Conservation (phyloP, 2,329 filamentous ascomycete genomes). For the Graphiopsis chlorocephala region DNA sequence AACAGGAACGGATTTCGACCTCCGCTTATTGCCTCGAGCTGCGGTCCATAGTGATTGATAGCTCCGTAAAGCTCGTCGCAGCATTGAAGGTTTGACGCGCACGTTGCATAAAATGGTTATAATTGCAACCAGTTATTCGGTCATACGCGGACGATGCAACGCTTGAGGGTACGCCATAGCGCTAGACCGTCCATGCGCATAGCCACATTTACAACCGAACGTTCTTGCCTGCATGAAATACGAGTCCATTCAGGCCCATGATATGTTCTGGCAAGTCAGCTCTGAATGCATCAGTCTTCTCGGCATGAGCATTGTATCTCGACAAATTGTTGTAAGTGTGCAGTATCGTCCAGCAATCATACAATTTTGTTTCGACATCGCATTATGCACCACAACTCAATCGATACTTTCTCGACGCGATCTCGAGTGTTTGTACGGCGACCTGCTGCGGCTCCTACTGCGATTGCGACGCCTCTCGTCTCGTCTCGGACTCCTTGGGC, state of each 20-base stretch:
- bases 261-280: background rate
- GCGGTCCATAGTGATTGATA: background rate
- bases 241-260: background rate
- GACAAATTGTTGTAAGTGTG: background rate
- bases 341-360: background rate
- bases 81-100: too few species aligned
- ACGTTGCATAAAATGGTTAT: too few species aligned
- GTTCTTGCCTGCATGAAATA: background rate
- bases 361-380: background rate
- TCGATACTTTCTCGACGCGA: background rate
- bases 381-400: background rate
- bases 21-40: background rate
- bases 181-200: background rate
- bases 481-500: constrained; percentile 16
- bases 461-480: constrained; percentile 10
- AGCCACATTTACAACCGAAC: background rate
- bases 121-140: background rate
- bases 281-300: background rate
- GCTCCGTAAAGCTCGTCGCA: too few species aligned
- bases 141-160: background rate
- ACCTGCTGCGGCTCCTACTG: constrained; percentile 21
- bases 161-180: background rate
- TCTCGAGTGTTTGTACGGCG: constrained; percentile 14
- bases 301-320: background rate
- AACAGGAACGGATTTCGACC: background rate